Evolutionary conservation across 2,329 filamentous ascomycete genomes (phyloP).

Genomic region (Alternaria hordeiaustralica): DNA sequence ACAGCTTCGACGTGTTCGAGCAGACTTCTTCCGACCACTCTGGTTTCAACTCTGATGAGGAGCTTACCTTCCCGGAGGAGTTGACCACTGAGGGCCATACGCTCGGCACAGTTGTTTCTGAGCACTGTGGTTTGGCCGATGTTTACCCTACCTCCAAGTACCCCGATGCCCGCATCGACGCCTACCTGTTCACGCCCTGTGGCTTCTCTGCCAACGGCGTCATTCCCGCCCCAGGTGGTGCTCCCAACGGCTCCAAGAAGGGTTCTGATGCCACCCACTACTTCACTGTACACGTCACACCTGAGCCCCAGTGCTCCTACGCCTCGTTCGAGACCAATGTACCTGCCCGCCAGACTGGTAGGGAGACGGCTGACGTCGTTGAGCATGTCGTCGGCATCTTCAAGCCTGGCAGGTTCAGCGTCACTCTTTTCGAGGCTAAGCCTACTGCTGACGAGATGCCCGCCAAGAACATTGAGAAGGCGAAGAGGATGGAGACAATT

Average conservation of each 20-base stretch:
- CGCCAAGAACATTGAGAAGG: constrained; percentile 47
- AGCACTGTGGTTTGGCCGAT: constrained; percentile 84
- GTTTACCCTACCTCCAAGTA: constrained; percentile 88
- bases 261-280: constrained; percentile 68
- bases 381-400: constrained; percentile 96
- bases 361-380: constrained; percentile 88
- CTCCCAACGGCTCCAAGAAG: constrained; percentile 54
- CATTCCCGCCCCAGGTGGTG: constrained; percentile 72
- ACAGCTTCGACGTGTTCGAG: constrained; percentile 80
- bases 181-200: constrained; percentile 95
- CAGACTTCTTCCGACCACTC: constrained; percentile 71
- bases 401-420: constrained; percentile 95
- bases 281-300: constrained; percentile 98
- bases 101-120: constrained; percentile 88
- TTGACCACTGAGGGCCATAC: constrained; percentile 92
- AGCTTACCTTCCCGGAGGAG: constrained; percentile 69
- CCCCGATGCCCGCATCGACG: constrained; percentile 90
- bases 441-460: constrained; percentile 52
- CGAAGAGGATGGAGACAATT: constrained; percentile 73
- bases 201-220: constrained; percentile 98
- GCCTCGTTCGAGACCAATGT: constrained; percentile 99
- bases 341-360: constrained; percentile 83
- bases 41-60: constrained; percentile 64
- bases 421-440: constrained; percentile 95
- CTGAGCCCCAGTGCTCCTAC: constrained; percentile 95